Conservation (phyloP, 371 early-diverging fungal species). For the Umbelopsis sp. region DNA sequence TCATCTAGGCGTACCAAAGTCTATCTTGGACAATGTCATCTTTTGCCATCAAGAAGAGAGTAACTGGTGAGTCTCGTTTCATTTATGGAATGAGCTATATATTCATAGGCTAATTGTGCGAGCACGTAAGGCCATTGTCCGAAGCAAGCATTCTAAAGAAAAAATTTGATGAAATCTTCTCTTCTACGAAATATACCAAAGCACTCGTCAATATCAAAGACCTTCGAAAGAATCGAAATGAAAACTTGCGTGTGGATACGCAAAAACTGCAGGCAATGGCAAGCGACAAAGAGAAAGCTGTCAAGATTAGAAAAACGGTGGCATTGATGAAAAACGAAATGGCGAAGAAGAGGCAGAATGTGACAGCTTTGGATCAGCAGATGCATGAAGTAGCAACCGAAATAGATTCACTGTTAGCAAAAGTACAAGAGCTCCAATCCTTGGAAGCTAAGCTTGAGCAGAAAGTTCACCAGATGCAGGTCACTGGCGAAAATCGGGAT, state of each 20-base stretch:
- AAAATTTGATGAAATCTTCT: constrained; percentile 99
- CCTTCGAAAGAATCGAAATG: constrained; percentile 73
- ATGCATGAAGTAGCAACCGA: constrained; percentile 39
- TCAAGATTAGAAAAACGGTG: constrained; percentile 51
- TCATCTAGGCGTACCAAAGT: constrained; percentile 88
- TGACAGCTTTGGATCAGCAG: constrained; percentile 49
- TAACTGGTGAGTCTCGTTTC: constrained; percentile 70
- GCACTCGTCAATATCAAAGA: constrained; percentile 86
- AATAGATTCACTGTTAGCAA: constrained; percentile 40
- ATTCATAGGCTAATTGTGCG: background rate
- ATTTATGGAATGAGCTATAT: background rate
- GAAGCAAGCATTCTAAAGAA: constrained; percentile 95
- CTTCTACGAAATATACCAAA: constrained; percentile 91
- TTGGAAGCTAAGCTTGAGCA: constrained; percentile 37
- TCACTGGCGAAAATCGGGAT: constrained; percentile 40
- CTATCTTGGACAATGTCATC: constrained; percentile 98
- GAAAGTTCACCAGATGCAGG: constrained; percentile 39
- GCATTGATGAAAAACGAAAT: constrained; percentile 37
- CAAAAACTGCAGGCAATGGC: constrained; percentile 70
- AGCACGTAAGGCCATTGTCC: constrained; percentile 77
- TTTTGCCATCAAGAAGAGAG: constrained; percentile 99
- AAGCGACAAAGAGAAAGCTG: constrained; percentile 75
- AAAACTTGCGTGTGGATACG: constrained; percentile 70
- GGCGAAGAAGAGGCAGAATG: constrained; percentile 37
- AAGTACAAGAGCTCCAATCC: constrained; percentile 39